Evolutionary conservation across 768 basidiomycete species (phyloP), one percentile per base, ranked within the genome.

Genomic region (Amanita polypyramis): DNA sequence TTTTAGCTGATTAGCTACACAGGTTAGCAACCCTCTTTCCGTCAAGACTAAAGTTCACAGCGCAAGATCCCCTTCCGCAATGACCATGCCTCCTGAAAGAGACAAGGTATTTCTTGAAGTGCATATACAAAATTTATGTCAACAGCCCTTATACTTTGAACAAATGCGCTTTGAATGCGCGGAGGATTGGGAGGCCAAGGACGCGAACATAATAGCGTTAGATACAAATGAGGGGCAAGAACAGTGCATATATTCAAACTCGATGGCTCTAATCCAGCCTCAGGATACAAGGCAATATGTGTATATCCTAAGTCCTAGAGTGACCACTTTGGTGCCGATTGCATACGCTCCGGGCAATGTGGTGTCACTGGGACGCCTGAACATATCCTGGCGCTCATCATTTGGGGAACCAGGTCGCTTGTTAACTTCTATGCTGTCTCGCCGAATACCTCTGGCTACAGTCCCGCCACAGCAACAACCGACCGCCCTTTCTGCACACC

Each of bases 11-110:
- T 33, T 12, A 8, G n/a, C n/a, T 14, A 27, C 5, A 4, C 54
- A 95, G 90, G 91, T 93, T 20, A 85, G 82, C n/a, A 94, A 95
- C 55, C 94, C 94, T 1, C 69, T 97, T 11, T 90, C 90, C 0
- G 93, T 97, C 50, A 95, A 95, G 65, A 96, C 93, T 11, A 94
- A 94, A 62, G 89, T 95, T 0, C 89, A 96, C 60, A 58, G 70
- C 2, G 76, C 88, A 1, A 76, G 74, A 44, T 82, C 87, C 0
- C 83, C 90, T 0, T 77, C 85, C 17, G 82, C 90, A 1, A 52
- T 79, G 9, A 66, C 93, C 23, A 75, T 79, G 5, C 62, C 74
- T 2, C 39, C 62, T 2, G 83, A 89, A 55, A 76, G 89, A 47
- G 80, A 86, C 41, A 89, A 89, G 53, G 73, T 95, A 29, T 93